Evolutionary conservation across 345 rosid genomes (phyloP).

Genomic region (Aquilaria yunnanensis): DNA sequence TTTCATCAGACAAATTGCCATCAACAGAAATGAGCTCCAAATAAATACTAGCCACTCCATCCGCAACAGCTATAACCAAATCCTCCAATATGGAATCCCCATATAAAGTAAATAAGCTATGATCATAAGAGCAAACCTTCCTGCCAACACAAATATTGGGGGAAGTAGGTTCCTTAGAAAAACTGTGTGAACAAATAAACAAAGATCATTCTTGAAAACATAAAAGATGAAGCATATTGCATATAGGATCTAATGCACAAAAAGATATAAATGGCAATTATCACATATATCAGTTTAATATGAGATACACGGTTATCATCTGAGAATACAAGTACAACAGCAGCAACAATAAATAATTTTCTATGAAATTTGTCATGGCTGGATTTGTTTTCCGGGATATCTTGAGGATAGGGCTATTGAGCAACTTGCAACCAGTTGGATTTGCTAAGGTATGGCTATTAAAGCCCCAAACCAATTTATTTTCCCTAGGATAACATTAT

Average conservation of each 20-base stretch:
- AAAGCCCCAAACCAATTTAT: no score
- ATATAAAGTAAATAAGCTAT: conserved; percentile 42
- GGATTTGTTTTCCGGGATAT: no score
- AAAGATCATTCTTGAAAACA: background rate
- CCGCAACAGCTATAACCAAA: conserved; percentile 77
- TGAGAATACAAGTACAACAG: background rate
- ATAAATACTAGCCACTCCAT: conserved; percentile 73
- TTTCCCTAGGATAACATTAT: no score
- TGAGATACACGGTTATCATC: background rate
- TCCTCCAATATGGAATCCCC: conserved; percentile 83
- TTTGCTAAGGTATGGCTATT: no score
- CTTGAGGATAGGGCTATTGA: no score
- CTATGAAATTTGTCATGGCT: no score
- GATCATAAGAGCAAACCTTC: conserved; percentile 46
- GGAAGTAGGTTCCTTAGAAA: conserved; percentile 10
- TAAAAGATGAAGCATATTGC: conserved; percentile 1
- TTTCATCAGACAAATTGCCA: conserved; percentile 59
- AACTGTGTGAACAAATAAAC: background rate
- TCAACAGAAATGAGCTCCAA: conserved; percentile 93
- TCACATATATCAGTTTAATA: background rate
- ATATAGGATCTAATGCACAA: background rate
- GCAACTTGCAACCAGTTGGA: no score
- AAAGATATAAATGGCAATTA: background rate
- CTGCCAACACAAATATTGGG: conserved; percentile 26
- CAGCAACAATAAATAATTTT: no score